These are phyloP conservation scores for Auxenochlorella pyrenoidosa DNA, from an alignment of 139 green algal species.

Conservation along the genomic window DNA sequence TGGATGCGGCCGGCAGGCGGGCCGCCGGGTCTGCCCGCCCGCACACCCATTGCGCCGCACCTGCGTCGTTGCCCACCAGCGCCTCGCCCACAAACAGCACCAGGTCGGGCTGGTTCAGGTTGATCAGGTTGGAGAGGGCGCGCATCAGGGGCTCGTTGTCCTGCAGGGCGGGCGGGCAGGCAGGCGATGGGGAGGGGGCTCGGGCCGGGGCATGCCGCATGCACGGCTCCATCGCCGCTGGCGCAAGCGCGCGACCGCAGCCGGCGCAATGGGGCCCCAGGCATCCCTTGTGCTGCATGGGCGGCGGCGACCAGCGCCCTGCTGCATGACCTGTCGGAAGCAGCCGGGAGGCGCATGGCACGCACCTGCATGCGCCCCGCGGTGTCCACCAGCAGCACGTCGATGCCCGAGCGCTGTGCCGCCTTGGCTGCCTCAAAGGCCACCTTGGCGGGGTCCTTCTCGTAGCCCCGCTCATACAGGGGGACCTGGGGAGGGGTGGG, in stretches of 20 bases:
- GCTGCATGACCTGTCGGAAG: no score
- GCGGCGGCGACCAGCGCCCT: background rate
- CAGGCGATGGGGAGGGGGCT: background rate
- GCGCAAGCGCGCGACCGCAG: no score
- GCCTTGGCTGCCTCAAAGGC: constrained; percentile 90
- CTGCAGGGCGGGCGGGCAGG: constrained; percentile 55
- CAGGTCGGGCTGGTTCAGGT: constrained; percentile 93
- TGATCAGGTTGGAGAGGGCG: constrained; percentile 94
- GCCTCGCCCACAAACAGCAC: constrained; percentile 99
- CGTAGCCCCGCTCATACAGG: constrained; percentile 98
- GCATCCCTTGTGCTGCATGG: no score
- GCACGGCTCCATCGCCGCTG: background rate
- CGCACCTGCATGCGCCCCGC: constrained; percentile 66
- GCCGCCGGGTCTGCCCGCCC: no score
- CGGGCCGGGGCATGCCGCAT: background rate
- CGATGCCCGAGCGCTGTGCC: constrained; percentile 77
- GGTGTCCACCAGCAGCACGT: constrained; percentile 99
- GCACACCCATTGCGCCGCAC: background rate
- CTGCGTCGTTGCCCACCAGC: constrained; percentile 95
- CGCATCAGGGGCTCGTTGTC: constrained; percentile 99
- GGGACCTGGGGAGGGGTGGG: constrained; percentile 72
- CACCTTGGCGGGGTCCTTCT: constrained; percentile 97
- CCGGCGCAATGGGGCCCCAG: no score
- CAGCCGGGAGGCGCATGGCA: background rate
- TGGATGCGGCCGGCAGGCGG: no score